Conservation (phyloP, 148 eudicot genomes). For the Nepenthes gracilis region DNA sequence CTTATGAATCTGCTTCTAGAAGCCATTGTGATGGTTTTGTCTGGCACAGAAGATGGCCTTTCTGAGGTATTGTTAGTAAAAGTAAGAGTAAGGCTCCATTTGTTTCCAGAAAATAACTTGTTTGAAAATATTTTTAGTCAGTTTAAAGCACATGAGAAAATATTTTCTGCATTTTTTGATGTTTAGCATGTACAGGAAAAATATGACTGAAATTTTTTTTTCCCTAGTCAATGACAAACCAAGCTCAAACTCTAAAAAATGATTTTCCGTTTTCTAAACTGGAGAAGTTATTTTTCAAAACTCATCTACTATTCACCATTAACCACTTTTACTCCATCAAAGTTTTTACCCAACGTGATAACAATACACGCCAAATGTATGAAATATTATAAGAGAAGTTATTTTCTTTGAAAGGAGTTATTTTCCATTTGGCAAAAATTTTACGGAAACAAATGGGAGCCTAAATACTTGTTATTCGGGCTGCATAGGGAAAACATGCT, state of each 20-base stretch:
- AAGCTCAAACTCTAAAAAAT: too few relatives aligned
- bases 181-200: too few relatives aligned
- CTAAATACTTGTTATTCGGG: too few relatives aligned
- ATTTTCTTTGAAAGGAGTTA: not conserved
- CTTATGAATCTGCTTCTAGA: constrained; percentile 64
- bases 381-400: not conserved
- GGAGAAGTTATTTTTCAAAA: too few relatives aligned
- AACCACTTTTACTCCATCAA: not conserved
- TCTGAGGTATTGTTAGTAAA: constrained; percentile 36
- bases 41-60: constrained; percentile 37
- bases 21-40: constrained; percentile 64
- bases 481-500: too few relatives aligned
- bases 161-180: too few relatives aligned
- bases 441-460: too few relatives aligned
- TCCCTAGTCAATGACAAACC: too few relatives aligned
- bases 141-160: not conserved
- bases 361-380: too few relatives aligned
- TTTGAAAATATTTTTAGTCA: not conserved
- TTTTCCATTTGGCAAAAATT: not conserved
- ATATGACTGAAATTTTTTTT: too few relatives aligned
- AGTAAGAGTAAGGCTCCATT: not conserved
- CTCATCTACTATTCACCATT: too few relatives aligned
- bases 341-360: not conserved
- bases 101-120: not conserved
- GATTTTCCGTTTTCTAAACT: too few relatives aligned